Percentiles rank a stretch among this genome's conserved stretches.
phyloP scores from a whole-genome alignment of 768 basidiomycete species.

The Clitopilus hobsonii region DNA sequence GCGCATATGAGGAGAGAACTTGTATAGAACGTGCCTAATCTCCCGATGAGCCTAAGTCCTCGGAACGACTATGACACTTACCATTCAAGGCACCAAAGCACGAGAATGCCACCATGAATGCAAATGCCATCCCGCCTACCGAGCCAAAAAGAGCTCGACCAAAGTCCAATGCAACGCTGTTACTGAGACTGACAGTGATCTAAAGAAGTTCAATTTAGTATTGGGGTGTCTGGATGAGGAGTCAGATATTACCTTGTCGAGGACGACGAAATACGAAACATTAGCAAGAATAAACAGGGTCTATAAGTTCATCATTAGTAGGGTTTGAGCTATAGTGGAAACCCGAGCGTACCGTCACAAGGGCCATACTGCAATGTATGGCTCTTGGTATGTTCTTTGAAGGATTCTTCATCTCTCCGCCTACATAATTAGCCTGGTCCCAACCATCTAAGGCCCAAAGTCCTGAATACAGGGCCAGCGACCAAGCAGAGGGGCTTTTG shows the following conservation, averaged over 20 bases:
- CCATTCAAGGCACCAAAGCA: constrained; percentile 95
- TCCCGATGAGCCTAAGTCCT: constrained; percentile 4
- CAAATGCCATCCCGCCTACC: constrained; percentile 83
- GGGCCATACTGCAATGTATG: constrained; percentile 86
- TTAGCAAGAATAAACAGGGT: constrained; percentile 78
- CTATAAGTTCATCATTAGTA: constrained; percentile 27
- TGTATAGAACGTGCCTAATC: constrained; percentile 64
- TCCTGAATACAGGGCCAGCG: constrained; percentile 92
- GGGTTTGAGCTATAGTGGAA: not conserved
- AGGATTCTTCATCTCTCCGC: constrained; percentile 80
- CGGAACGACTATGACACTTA: constrained; percentile 17
- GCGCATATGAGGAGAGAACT: constrained; percentile 83
- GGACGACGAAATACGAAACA: constrained; percentile 86
- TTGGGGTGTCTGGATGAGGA: no score
- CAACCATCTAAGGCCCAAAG: constrained; percentile 97
- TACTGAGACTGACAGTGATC: constrained; percentile 69
- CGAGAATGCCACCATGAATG: constrained; percentile 87
- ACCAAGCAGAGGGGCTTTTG: constrained; percentile 77
- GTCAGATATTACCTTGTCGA: constrained; percentile 73
- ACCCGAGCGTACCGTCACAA: constrained; percentile 57
- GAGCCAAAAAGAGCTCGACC: constrained; percentile 83
- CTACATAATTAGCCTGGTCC: constrained; percentile 91
- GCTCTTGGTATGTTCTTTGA: constrained; percentile 84
- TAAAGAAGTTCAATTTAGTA: no score
- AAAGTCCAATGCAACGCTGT: constrained; percentile 89